Evolutionary conservation across 2,329 filamentous ascomycete genomes (phyloP).

Genomic region (Gaeumannomyces sp.): DNA sequence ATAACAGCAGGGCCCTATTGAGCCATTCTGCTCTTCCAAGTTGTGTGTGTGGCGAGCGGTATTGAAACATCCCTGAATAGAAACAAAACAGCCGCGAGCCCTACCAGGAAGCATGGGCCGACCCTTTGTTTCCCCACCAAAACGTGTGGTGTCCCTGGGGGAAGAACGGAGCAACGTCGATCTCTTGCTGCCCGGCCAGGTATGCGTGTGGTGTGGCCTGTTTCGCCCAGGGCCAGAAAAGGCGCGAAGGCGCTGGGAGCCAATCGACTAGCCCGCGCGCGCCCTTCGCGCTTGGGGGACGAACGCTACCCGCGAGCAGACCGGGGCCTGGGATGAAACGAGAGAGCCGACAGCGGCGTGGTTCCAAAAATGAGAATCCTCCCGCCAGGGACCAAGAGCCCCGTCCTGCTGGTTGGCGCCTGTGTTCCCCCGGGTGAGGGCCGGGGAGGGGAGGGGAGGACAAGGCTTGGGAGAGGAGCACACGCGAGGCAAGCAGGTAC

Average conservation of each 20-base stretch:
- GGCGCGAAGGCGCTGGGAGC: neutral
- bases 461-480: neutral
- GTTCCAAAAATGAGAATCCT: neutral
- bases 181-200: neutral
- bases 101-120: neutral
- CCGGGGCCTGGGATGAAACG: neutral
- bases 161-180: neutral
- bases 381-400: neutral
- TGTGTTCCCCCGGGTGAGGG: neutral
- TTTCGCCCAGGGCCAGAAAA: neutral
- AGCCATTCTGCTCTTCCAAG: neutral
- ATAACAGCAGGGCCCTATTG: neutral
- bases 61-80: slow-evolving; percentile 5
- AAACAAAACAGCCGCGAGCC: slow-evolving; percentile 2
- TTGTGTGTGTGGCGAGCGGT: neutral
- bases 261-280: neutral
- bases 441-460: neutral
- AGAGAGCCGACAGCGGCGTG: neutral
- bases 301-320: neutral
- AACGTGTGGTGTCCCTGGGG: neutral
- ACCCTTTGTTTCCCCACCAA: neutral
- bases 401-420: neutral
- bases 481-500: slow-evolving; percentile 1
- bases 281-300: neutral
- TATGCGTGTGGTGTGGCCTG: no score